Base-by-base conservation (phyloP, 129 eudicot genomes). In the Centrapalus pauciflorus region DNA sequence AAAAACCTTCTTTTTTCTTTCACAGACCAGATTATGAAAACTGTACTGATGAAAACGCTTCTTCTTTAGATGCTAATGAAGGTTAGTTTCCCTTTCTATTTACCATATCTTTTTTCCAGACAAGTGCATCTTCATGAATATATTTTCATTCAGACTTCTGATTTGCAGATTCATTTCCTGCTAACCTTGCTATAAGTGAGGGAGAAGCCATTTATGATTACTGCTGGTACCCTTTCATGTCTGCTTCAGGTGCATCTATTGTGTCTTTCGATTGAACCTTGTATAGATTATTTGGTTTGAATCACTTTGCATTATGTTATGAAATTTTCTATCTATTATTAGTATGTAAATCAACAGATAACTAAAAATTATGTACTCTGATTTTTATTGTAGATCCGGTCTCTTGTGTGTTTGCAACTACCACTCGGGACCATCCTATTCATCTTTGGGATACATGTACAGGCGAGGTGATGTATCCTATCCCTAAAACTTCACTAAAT, bases 351-450 rank as follows among this genome's bases (percentile, higher is more conserved):
- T 59, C 35, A 55, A 19, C 24, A 37, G 37, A 48, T 64, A 59
- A 78, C 55, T 7, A 7, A 10, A n/a, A 25, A 5, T 52, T 4
- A 16, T 46, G 25, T 13, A 8, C 28, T 51, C n/a, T 74, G 55
- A 33, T 61, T 40, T n/a, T n/a, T n/a, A 33, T 76, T 63, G 48
- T 76, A 93, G 98, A 82, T 80, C 87, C 90, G 14, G 89, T 82
- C 14, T 80, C 90, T 49, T 85, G 96, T 66, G 98, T 93, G 51
- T 86, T 93, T 66, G 96, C 96, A 23, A 88, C 82, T 33, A 83
- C 95, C 46, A 88, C 96, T n/a, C 86, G 98, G 11, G 96, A 93
- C 73, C 98, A 93, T 66, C 98, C 98, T 55, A 82, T 93, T 78
- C 98, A 93, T 82, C 98, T 93, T 29, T 93, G 91, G 96, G 98